Evolutionary conservation across 139 green algal genomes (phyloP).

Genomic region (Chlamydomonas sp.): DNA sequence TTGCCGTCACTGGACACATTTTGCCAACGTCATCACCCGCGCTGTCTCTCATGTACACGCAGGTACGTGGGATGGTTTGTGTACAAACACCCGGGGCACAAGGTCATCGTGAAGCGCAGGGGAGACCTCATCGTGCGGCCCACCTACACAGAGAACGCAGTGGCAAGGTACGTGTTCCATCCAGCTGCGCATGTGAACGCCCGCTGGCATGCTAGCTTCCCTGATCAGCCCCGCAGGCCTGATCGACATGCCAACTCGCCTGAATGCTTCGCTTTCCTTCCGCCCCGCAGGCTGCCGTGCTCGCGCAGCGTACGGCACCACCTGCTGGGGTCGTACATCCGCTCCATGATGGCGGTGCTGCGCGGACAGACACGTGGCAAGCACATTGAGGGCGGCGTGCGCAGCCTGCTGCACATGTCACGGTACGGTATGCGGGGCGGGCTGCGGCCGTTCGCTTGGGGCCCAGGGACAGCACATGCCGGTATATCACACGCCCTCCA

Average conservation of each 20-base stretch:
- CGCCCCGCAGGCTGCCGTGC: conserved; percentile 4
- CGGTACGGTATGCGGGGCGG: background rate
- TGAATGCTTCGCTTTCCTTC: background rate
- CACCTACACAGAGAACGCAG: conserved; percentile 11
- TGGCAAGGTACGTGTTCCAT: background rate
- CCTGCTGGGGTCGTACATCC: conserved; percentile 30
- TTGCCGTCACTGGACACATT: too few species aligned
- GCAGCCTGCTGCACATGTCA: background rate
- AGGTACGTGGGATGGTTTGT: conserved; percentile 34
- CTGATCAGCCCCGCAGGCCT: background rate
- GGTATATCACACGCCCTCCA: too few species aligned
- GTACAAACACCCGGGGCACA: conserved; percentile 34
- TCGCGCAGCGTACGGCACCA: conserved; percentile 21
- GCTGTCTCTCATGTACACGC: conserved; percentile 1
- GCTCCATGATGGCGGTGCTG: conserved; percentile 20
- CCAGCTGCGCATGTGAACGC: background rate
- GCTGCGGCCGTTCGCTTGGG: background rate
- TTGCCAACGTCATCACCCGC: background rate
- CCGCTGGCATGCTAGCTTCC: background rate
- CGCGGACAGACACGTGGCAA: conserved; percentile 8
- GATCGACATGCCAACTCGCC: background rate
- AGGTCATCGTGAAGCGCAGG: conserved; percentile 27
- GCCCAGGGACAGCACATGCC: too few species aligned
- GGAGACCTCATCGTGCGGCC: conserved; percentile 30
- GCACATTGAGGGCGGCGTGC: conserved; percentile 24